Evolutionary conservation across 139 green algal species (phyloP), one percentile per base, ranked within the genome.

Genomic region (Micractinium sp.): DNA sequence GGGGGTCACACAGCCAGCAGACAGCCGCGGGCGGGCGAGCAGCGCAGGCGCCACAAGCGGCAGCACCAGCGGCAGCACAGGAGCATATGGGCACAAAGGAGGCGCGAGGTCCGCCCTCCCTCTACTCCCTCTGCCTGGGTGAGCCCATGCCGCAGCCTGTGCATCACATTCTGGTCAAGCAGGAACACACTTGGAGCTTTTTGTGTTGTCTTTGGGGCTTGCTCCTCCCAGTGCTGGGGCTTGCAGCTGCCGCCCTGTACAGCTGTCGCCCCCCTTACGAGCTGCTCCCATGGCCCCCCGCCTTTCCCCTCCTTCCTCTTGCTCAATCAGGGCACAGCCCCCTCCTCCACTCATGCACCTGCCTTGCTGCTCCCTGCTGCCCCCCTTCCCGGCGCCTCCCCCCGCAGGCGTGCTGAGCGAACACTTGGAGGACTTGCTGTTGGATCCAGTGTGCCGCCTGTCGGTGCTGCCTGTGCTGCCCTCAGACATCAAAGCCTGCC

Each of bases 381-480:
- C 67, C 67, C 27, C 5, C 67, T 33, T n/a, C n/a, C n/a, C n/a
- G 29, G 33, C 74, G 20, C 13, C 14, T 56, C 9, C 47, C 47
- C 75, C 66, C 60, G 77, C 77, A 53, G 86, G 87, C 15, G 87
- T 90, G 71, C 82, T 90, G 1, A 78, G 31, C 0, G 76, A 80
- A 47, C 81, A 91, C 53, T 39, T 91, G 36, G 19, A 69, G 3
- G 88, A 91, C n/a, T 20, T 91, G 29, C 60, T 86, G 56, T 61
- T 1, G 3, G 31, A 75, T 4, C 14, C 1, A 4, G 41, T 27
- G 4, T 81, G 71, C 71, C 39, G 27, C 25, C 20, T 36, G 31
- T 9, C 63, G 3, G 82, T 85, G 29, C 75, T 91, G 66, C 81
- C 88, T 13, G 39, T 76, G 18, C 66, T 91, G 27, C 88, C 88